Evolutionary conservation across 2,329 filamentous ascomycete genomes (phyloP), one percentile per base, ranked within the genome.

Genomic region (Claviceps cyperi): DNA sequence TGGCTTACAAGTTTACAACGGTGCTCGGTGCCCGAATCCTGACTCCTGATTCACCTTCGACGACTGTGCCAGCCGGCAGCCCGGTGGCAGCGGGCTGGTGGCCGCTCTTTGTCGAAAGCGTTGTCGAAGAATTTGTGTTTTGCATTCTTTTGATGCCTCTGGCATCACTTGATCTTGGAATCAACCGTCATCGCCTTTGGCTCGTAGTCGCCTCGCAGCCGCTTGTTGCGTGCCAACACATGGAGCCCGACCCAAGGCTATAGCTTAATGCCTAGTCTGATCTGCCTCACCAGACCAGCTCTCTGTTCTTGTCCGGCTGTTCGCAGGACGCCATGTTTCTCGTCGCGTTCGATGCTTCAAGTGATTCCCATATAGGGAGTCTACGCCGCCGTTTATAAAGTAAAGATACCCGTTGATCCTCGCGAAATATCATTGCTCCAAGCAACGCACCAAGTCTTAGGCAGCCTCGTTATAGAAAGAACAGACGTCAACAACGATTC

Each of bases 21-120:
- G 24, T 47, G 47, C 50, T 44, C 40, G 46, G 32, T 40, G 39
- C 50, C 47, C 32, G 44, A 52, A 50, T 50, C 47, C 49, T 11
- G 9, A 32, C 28, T 32, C 9, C 44, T 38, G 39, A 32, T 39
- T 38, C n/a, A 21, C 21, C 7, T 5, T 44, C 48, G 35, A 41
- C 50, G 35, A 49, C 47, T 43, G 43, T 14, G 22, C 47, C 47
- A 50, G 43, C 50, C 44, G 47, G 38, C 47, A 47, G 21, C 22
- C 19, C n/a, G 47, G 28, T 45, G 50, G 47, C 50, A 32, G 44
- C 17, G 15, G 40, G 19, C 40, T 5, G 17, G 35, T 13, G 15
- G 47, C 43, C 36, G 8, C 15, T 46, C 41, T 37, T 37, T 41
- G n/a, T 40, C 21, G n/a, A 15, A 39, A n/a, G 7, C 17, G 5